These are phyloP conservation scores for Dictyostelium citrinum DNA, from an alignment of 78 protist species.

Conservation along the genomic window DNA sequence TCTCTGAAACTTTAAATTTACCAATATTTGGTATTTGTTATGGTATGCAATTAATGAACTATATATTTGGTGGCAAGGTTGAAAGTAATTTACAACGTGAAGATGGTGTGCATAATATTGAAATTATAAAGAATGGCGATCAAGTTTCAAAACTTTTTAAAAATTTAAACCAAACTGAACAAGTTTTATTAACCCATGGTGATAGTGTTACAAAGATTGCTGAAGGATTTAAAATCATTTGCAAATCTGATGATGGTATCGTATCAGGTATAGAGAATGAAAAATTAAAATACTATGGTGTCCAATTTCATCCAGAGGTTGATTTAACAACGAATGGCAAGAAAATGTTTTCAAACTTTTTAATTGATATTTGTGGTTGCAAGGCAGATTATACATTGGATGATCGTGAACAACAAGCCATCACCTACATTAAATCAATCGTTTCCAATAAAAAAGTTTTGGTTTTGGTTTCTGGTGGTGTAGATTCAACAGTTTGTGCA, in stretches of 20 bases:
- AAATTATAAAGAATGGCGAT: background rate
- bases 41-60: constrained; percentile 95
- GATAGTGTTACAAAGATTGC: constrained; percentile 88
- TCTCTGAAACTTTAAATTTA: constrained; percentile 46
- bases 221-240: constrained; percentile 75
- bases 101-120: constrained; percentile 88
- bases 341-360: constrained; percentile 89
- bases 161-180: constrained; percentile 46
- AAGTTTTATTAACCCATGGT: constrained; percentile 96
- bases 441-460: constrained; percentile 75
- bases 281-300: constrained; percentile 40
- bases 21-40: constrained; percentile 97
- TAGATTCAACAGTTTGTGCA: constrained; percentile 96
- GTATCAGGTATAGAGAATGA: constrained; percentile 66
- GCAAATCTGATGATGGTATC: constrained; percentile 60
- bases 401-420: constrained; percentile 78
- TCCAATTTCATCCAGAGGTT: constrained; percentile 97
- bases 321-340: constrained; percentile 88
- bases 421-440: constrained; percentile 68
- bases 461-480: constrained; percentile 96
- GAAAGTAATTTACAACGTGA: constrained; percentile 85
- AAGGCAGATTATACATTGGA: constrained; percentile 78
- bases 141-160: constrained; percentile 57
- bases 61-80: constrained; percentile 88
- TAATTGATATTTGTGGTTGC: constrained; percentile 67